These are phyloP conservation scores for Candida sp. DNA, from an alignment of 1,139 yeast species.

Conservation along the genomic window DNA sequence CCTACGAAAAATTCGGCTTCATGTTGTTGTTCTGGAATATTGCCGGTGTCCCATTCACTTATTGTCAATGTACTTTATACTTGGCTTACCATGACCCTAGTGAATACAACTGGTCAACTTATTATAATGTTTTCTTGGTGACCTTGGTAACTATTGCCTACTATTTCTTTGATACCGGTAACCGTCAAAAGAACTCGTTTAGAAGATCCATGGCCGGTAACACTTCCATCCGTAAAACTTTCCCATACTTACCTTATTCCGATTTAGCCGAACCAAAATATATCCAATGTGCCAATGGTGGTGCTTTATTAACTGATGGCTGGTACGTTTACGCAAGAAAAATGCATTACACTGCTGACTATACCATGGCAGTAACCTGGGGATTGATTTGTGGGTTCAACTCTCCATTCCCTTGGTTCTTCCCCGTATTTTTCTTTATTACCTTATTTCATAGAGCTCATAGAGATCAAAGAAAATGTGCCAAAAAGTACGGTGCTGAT, in stretches of 20 bases:
- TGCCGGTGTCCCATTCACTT: constrained; percentile 98
- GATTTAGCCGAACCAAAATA: constrained; percentile 79
- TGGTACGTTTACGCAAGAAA: constrained; percentile 94
- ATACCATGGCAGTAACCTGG: constrained; percentile 86
- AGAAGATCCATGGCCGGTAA: constrained; percentile 87
- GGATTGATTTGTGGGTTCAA: constrained; percentile 85
- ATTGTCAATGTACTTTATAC: constrained; percentile 88
- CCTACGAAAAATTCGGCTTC: constrained; percentile 97
- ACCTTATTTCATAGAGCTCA: constrained; percentile 85
- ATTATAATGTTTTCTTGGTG: constrained; percentile 56
- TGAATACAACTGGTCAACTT: constrained; percentile 70
- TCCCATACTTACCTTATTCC: constrained; percentile 90
- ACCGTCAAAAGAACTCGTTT: constrained; percentile 94
- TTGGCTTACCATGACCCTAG: constrained; percentile 78
- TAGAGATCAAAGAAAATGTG: constrained; percentile 85
- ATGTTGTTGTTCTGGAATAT: constrained; percentile 98
- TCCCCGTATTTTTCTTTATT: constrained; percentile 84
- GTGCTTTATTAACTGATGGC: constrained; percentile 83
- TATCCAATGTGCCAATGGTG: constrained; percentile 82
- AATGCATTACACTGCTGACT: constrained; percentile 94
- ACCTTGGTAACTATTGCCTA: constrained; percentile 63
- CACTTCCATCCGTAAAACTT: constrained; percentile 68
- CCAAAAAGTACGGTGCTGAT: constrained; percentile 85
- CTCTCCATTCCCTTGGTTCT: constrained; percentile 94
- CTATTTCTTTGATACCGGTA: constrained; percentile 92